Evolutionary conservation across 2,329 filamentous ascomycete genomes (phyloP), one percentile per base, ranked within the genome.

Genomic region (Davidsoniella australis): DNA sequence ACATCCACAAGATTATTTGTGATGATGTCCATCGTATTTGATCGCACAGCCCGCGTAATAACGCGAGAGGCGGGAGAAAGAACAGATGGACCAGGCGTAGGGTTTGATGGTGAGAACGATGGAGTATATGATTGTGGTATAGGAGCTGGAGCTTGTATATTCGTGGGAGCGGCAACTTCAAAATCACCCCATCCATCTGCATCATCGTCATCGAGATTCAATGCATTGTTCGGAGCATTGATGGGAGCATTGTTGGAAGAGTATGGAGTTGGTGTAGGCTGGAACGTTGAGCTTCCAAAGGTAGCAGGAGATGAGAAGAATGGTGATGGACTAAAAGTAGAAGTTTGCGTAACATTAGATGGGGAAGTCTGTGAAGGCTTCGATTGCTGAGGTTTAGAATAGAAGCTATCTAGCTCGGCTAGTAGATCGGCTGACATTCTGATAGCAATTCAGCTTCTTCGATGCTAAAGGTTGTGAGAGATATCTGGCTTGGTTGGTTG

Each of bases 161-260:
- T 8, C 10, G 26, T 10, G 3, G 40, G 40, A 6, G 57, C 49
- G 8, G 75, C 75, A 41, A 71, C 68, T 60, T 82, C 78, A 57
- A 83, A 83, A 49, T 82, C 78, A 0, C 79, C 79, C 72, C 79
- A 82, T 24, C 69, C 74, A 57, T 80, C 76, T 49, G 80, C 76
- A 6, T 78, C 72, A 2, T 73, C 73, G 40, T 42, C 50, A 17
- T 52, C 50, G 12, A 33, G 29, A 12, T 9, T 33, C 29, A 12
- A 9, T 2, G 29, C 6, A 33, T 33, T 41, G 33, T 26, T 17
- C 16, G 23, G 23, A 23, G 12, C 20, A 5, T 23, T 23, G 20
- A 23, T 23, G 5, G 9, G 8, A 4, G 29, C 12, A 33, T 33
- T 41, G 33, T 26, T 17, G 38, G 23, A 29, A 29, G 16, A 24